Evolutionary conservation across 495 filamentous ascomycete genomes (phyloP), one percentile per base, ranked within the genome.

Genomic region (Penicillium silybi): DNA sequence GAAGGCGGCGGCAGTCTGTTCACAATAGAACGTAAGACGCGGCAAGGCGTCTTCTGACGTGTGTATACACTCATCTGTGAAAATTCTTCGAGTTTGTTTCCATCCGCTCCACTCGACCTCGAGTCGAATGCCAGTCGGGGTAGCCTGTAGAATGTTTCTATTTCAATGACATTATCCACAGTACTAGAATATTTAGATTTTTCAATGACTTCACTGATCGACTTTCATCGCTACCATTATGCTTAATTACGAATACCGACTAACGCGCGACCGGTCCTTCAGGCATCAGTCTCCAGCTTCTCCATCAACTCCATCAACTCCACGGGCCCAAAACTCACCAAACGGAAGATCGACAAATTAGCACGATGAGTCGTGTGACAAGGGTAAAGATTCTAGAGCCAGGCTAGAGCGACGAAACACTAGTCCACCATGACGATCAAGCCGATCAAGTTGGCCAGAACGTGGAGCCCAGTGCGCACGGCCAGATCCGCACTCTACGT

Each of bases 301-400:
- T 13, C 29, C 29, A 18, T 35, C 10, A 8, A 13, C 29, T 13
- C 29, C 29, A 18, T 35, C 10, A 8, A 13, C 41, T 52, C 29
- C 41, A 43, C 49, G 46, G 27, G 56, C 46, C 34, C 48, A 46
- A 61, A 61, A 61, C 56, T 48, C 38, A 40, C 34, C 19, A 5
- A 37, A 35, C 59, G 48, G 58, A 48, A 41, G 61, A 64, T 64
- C 61, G 51, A 61, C 52, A 26, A 26, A 26, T 19, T 50, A 51
- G 54, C 11, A 50, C 16, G 29, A 32, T 32, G 10, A 15, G 13
- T 32, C 11, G 9, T 2, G 29, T 13, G 29, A 32, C 29, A 32
- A 13, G 8, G 29, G 10, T 1, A 32, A 32, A 11, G 29, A 13
- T 32, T 32, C 29, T 32, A 32, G 29, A 32, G 8, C 10, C 29